Base-by-base conservation (phyloP, 139 green algal species). In the Asterochloris sp. region DNA sequence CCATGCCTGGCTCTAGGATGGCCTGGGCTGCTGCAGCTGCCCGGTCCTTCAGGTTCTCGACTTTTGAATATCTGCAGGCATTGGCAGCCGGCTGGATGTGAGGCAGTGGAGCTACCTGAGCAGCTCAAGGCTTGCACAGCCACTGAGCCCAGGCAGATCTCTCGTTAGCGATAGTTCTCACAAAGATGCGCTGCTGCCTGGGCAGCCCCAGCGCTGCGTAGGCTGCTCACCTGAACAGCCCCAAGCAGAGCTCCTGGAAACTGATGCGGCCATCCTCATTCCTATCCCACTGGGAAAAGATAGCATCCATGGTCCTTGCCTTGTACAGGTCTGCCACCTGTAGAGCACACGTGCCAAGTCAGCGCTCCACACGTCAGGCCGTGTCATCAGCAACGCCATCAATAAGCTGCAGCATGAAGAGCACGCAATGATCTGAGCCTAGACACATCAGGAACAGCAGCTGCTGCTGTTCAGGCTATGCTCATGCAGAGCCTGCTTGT, bases 1-100 rank as follows among this genome's bases (percentile, higher is more conserved):
- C 76, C 67, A 80, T 80, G 60, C 76, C 76, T 27, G 76, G 76
- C 76, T 80, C 76, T 62, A 80, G 76, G 24, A 80, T 80, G 10
- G 76, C 76, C 60, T 80, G 76, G 10, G 76, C 76, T 47, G 76
- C 76, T 60, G 76, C 76, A 26, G 76, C 76, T 54, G 76, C 76
- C 23, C 68, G 67, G 76, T 80, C 76, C 23, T 80, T 80, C 60
- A 80, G 61, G 60, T 69, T 80, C 24, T 80, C 76, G 13, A 80
- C 76, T 26, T 62, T 62, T 15, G 60, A 69, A n/a, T 68, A 80
- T 21, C 76, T 80, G 24, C 6, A 80, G 47, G 13, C 23, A 69
- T 0, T 0, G 24, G 10, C 12, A 80, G 13, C 16, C 10, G 23
- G 63, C 19, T 28, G 21, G 11, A 29, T 71, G 17, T 21, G 19